Conservation (phyloP, 257 asterid genomes). For the Fraxinus pennsylvanica region DNA sequence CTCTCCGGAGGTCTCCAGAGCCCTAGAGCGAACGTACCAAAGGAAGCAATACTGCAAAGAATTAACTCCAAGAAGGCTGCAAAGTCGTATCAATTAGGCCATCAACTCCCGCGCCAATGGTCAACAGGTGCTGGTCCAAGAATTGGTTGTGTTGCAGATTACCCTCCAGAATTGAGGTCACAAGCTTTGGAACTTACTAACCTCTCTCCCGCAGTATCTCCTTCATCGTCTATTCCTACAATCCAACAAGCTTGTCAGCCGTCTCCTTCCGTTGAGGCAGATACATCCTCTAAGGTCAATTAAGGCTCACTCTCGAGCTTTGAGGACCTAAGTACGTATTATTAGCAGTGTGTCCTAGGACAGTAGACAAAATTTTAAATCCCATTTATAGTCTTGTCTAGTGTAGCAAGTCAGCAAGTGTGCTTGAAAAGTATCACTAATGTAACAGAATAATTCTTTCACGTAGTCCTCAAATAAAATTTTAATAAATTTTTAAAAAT, state of each 20-base stretch:
- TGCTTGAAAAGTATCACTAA: no score
- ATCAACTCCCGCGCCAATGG: slow-evolving; percentile 72
- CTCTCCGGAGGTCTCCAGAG: slow-evolving; percentile 89
- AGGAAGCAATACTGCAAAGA: slow-evolving; percentile 60
- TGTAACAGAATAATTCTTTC: no score
- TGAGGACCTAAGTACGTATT: no score
- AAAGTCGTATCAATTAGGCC: slow-evolving; percentile 72
- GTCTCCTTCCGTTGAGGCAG: no score
- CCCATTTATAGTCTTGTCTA: no score
- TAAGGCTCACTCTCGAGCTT: no score
- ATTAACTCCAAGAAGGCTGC: slow-evolving; percentile 76
- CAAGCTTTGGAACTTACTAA: slow-evolving; percentile 85
- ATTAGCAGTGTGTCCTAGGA: no score
- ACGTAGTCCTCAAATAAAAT: no score
- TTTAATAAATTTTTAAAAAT: no score
- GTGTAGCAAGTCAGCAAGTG: no score
- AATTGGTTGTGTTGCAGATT: slow-evolving; percentile 87
- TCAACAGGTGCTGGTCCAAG: slow-evolving; percentile 93
- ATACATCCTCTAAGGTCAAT: no score
- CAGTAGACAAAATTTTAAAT: no score
- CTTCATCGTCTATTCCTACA: slow-evolving; percentile 39
- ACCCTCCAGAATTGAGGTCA: slow-evolving; percentile 71
- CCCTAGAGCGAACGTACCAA: slow-evolving; percentile 70
- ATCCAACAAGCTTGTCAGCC: neutral
- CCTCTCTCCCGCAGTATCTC: slow-evolving; percentile 60